Conservation (phyloP, 1,284 basidiomycete genomes). For the Sporisorium iseilematis-ciliati region DNA sequence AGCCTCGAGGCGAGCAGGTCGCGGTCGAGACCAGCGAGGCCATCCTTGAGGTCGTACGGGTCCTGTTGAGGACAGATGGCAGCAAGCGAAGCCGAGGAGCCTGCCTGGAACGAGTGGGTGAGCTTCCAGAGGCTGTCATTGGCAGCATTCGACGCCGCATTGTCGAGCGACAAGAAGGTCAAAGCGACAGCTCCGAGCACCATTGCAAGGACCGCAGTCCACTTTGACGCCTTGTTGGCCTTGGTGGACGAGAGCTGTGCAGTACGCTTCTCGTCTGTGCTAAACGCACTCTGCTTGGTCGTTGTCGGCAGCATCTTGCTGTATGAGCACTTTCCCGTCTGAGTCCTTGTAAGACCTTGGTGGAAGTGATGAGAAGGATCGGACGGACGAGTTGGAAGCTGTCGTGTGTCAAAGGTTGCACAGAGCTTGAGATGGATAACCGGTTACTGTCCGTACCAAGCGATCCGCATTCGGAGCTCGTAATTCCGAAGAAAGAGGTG, state of each 20-base stretch:
- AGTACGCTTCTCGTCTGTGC: slow-evolving; percentile 22
- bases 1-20: slow-evolving; percentile 45
- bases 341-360: neutral
- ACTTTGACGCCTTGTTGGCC: slow-evolving; percentile 17
- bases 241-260: neutral
- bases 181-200: slow-evolving; percentile 27
- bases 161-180: slow-evolving; percentile 41
- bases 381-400: neutral
- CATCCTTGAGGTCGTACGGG: slow-evolving; percentile 45
- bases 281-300: neutral
- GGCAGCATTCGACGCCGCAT: slow-evolving; percentile 26
- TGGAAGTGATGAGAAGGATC: neutral
- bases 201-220: slow-evolving; percentile 27
- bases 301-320: slow-evolving; percentile 25
- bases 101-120: slow-evolving; percentile 19
- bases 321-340: neutral
- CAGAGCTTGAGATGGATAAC: no score
- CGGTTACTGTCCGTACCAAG: neutral
- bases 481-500: slow-evolving; percentile 4
- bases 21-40: slow-evolving; percentile 36
- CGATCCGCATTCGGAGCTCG: slow-evolving; percentile 6
- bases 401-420: slow-evolving; percentile 4
- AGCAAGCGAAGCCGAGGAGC: slow-evolving; percentile 5
- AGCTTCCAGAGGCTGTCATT: slow-evolving; percentile 40
- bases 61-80: slow-evolving; percentile 41